These are phyloP conservation scores for Schizonepeta tenuifolia DNA, from an alignment of 257 asterid species.

Conservation along the genomic window DNA sequence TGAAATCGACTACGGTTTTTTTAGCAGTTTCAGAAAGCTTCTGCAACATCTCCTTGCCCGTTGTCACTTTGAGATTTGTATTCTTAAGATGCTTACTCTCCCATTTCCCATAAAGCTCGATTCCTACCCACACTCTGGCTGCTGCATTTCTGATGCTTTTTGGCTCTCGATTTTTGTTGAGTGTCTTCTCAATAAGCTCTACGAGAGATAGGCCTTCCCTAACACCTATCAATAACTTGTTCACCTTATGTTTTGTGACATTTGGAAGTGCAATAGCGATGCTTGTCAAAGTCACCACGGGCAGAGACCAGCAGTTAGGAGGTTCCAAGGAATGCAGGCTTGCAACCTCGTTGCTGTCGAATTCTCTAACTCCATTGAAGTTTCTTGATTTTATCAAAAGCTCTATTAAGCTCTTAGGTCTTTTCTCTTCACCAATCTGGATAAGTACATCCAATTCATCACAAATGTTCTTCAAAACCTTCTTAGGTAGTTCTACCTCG, in stretches of 20 bases:
- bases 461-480: not conserved
- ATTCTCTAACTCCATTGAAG: slow-evolving; percentile 33
- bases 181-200: slow-evolving; percentile 33
- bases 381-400: slow-evolving; percentile 21
- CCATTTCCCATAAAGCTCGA: slow-evolving; percentile 39
- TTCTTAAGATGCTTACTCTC: slow-evolving; percentile 29
- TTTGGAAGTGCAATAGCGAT: slow-evolving; percentile 45
- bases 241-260: not conserved
- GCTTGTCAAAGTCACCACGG: slow-evolving; percentile 40
- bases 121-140: slow-evolving; percentile 38
- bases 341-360: slow-evolving; percentile 25
- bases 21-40: slow-evolving; percentile 20
- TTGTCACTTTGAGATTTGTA: not conserved
- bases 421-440: slow-evolving; percentile 25
- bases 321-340: slow-evolving; percentile 34
- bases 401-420: slow-evolving; percentile 20
- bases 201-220: slow-evolving; percentile 36
- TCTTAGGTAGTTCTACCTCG: slow-evolving; percentile 28
- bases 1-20: slow-evolving; percentile 10
- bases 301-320: slow-evolving; percentile 42
- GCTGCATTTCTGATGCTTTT: slow-evolving; percentile 40
- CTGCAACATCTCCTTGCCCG: slow-evolving; percentile 20
- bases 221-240: slow-evolving; percentile 22
- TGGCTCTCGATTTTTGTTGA: slow-evolving; percentile 21
- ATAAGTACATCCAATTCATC: slow-evolving; percentile 25